Evolutionary conservation across 352 stramenopile species (phyloP), one percentile per base, ranked within the genome.

Genomic region (Albugo laibachii): DNA sequence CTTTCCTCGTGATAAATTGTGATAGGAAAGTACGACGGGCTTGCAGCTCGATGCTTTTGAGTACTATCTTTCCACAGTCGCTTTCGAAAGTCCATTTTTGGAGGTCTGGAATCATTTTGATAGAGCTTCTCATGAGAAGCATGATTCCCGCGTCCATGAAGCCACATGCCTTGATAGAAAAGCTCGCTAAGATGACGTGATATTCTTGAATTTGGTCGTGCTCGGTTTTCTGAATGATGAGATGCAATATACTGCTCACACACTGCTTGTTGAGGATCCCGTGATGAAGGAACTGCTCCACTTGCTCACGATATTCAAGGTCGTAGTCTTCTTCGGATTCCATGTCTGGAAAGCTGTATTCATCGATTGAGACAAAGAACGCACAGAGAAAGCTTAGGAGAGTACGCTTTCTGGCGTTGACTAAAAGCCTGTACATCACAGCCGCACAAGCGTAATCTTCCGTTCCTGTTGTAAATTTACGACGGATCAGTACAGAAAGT

Each of bases 111-210:
- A 31, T 31, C 3, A 31, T 31, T 8, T 31, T 31, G 0, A 67
- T 63, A 13, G 75, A 69, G 1, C 82, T 51, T 16, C 71, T 66
- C 8, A 84, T 62, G 3, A 87, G 52, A 11, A 87, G 47, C 1
- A 87, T 69, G 14, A 87, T 56, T 0, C 63, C 71, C 11, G 69
- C 51, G 35, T 87, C 75, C 21, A 84, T 50, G 1, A 84, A 44
- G 2, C 75, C 71, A 36, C 83, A 71, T 0, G 69, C 67, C 48
- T 71, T 55, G 6, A 83, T 73, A 44, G 78, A 77, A 47, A 80
- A 82, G 49, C 69, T 82, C 11, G 69, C 63, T 5, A 83, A 47
- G 43, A 73, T 66, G 24, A 3, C 24, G 24, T 31, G 24, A 8
- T 31, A 3, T 3, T 31, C 24, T 31, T 31, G 24, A 31, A 31